Percentiles rank a stretch among this genome's conserved stretches.
These are phyloP conservation scores for Neolentinus lepideus DNA, from an alignment of 1,284 basidiomycete species.

Conservation along the genomic window DNA sequence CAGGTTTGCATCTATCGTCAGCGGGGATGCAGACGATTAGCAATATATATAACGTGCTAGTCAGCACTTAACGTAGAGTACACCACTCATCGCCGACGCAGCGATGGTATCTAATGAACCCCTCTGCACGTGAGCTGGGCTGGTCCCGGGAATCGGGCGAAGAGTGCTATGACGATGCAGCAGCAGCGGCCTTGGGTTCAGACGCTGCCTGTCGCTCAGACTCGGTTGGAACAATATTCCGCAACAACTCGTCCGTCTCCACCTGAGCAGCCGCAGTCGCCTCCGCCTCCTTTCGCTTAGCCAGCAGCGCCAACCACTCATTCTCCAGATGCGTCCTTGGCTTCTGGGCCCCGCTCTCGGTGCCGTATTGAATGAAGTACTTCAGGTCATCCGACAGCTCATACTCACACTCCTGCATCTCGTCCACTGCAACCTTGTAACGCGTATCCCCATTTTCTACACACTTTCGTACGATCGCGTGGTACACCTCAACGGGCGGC, in stretches of 20 bases:
- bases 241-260: background rate
- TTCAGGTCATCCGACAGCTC: slow-evolving; percentile 22
- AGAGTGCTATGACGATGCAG: too few relatives aligned
- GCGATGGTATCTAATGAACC: too few relatives aligned
- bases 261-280: background rate
- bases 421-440: slow-evolving; percentile 59
- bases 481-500: slow-evolving; percentile 55
- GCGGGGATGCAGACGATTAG: too few relatives aligned
- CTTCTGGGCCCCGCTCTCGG: slow-evolving; percentile 4
- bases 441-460: slow-evolving; percentile 50
- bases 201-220: too few relatives aligned
- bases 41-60: too few relatives aligned
- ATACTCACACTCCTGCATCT: slow-evolving; percentile 55
- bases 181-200: too few relatives aligned
- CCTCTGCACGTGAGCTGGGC: too few relatives aligned
- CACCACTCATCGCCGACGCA: too few relatives aligned
- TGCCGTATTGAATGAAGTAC: slow-evolving; percentile 25
- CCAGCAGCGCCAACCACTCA: background rate
- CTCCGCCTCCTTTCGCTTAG: background rate
- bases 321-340: background rate
- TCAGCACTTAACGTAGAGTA: too few relatives aligned
- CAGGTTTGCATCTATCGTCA: too few relatives aligned
- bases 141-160: too few relatives aligned
- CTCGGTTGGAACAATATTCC: background rate
- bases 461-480: slow-evolving; percentile 55